Evolutionary conservation across 1,284 basidiomycete species (phyloP).

Genomic region (Inonotus hispidus): DNA sequence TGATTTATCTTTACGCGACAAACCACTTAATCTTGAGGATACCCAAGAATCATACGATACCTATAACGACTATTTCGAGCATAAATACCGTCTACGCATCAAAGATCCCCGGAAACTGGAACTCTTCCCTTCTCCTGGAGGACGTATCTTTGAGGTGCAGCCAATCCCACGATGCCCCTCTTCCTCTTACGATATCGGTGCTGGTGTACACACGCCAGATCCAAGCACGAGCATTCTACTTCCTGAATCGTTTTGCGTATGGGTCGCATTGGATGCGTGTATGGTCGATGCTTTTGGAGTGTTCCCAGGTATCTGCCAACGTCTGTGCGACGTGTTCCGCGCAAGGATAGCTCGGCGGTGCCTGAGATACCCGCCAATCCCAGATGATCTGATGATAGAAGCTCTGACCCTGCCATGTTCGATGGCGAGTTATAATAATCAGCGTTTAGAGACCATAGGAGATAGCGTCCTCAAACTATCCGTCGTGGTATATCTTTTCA

Average conservation of each 20-base stretch:
- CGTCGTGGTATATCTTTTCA: conserved; percentile 70
- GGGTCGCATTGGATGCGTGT: conserved; percentile 42
- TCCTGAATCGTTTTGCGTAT: conserved; percentile 49
- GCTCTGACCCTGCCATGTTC: conserved; percentile 69
- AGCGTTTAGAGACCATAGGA: conserved; percentile 79
- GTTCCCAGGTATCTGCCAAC: conserved; percentile 62
- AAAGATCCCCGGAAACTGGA: neutral
- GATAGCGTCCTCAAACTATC: conserved; percentile 77
- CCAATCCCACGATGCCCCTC: neutral
- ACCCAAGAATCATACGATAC: conserved; percentile 38
- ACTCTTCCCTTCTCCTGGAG: neutral
- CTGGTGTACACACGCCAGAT: neutral
- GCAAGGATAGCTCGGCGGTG: conserved; percentile 43
- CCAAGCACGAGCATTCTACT: conserved; percentile 30
- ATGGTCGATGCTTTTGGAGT: conserved; percentile 47
- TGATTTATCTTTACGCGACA: conserved; percentile 51
- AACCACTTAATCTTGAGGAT: neutral
- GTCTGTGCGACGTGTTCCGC: conserved; percentile 59
- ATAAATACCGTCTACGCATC: conserved; percentile 3
- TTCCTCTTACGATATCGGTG: neutral
- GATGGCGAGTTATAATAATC: conserved; percentile 63
- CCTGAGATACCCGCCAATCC: conserved; percentile 55
- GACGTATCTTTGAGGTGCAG: conserved; percentile 14
- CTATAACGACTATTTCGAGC: conserved; percentile 54
- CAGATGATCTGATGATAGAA: conserved; percentile 54